Conservation (phyloP, 768 basidiomycete genomes). For the Baorangia bicolor region DNA sequence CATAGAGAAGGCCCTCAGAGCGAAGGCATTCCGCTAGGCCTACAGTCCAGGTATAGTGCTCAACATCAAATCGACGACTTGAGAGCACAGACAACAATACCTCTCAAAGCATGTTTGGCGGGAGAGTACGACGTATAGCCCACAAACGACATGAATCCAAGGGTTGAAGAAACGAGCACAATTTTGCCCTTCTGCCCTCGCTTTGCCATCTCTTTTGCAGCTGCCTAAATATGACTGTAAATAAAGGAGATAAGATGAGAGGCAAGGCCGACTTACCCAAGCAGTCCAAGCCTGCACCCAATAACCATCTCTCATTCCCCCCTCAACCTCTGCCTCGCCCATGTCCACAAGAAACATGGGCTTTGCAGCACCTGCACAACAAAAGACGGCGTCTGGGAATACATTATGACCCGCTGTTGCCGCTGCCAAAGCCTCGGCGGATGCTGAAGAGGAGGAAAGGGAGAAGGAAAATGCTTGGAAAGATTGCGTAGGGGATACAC, state of each 20-base stretch:
- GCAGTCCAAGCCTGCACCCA: slow-evolving; percentile 51
- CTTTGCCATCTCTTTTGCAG: slow-evolving; percentile 61
- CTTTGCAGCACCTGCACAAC: slow-evolving; percentile 71
- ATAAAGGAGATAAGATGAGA: not conserved
- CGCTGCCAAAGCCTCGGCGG: slow-evolving; percentile 60
- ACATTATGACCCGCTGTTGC: slow-evolving; percentile 56
- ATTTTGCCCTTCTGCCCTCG: slow-evolving; percentile 64
- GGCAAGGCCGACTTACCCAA: slow-evolving; percentile 28
- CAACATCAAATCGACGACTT: not conserved
- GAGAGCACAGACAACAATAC: slow-evolving; percentile 37
- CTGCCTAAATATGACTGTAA: slow-evolving; percentile 45
- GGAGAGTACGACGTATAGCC: slow-evolving; percentile 83
- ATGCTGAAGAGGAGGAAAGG: slow-evolving; percentile 49
- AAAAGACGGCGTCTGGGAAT: slow-evolving; percentile 74
- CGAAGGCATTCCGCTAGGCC: slow-evolving; percentile 83
- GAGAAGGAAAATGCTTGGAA: slow-evolving; percentile 68
- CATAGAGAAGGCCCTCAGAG: slow-evolving; percentile 76
- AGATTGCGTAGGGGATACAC: slow-evolving; percentile 56
- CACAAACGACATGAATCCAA: slow-evolving; percentile 72
- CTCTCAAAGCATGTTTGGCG: slow-evolving; percentile 82
- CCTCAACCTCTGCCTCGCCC: slow-evolving; percentile 53
- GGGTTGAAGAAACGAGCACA: slow-evolving; percentile 69
- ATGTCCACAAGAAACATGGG: slow-evolving; percentile 79
- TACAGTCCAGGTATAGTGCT: slow-evolving; percentile 23
- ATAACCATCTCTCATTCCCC: slow-evolving; percentile 36